Evolutionary conservation across 140 eudicot species (phyloP).

Genomic region (Oenanthe javanica): DNA sequence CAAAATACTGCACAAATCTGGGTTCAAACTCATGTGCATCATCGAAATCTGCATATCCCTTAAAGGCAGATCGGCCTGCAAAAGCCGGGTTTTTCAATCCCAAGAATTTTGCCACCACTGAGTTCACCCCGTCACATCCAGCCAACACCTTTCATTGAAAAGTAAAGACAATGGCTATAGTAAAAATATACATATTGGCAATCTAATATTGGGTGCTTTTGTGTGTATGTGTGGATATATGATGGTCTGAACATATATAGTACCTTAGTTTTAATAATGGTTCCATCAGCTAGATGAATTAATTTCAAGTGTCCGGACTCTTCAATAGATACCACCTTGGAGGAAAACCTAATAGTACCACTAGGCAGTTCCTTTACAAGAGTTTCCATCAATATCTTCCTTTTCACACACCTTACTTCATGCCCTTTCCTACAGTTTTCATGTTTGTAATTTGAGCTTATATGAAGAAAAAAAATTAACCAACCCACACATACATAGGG

Average conservation of each 20-base stretch:
- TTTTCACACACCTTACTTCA: conserved; percentile 33
- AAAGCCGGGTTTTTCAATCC: conserved; percentile 26
- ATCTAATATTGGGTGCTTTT: neutral
- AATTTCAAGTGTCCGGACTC: conserved; percentile 20
- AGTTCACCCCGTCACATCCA: conserved; percentile 49
- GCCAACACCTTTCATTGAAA: conserved; percentile 26
- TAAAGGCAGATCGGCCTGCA: conserved; percentile 25
- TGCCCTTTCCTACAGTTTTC: conserved; percentile 21
- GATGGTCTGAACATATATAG: neutral
- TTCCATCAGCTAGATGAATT: conserved; percentile 41
- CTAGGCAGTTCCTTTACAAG: conserved; percentile 31
- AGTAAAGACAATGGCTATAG: neutral
- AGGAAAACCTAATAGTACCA: conserved; percentile 34
- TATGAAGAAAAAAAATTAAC: neutral
- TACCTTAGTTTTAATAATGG: conserved; percentile 29
- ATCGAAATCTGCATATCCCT: conserved; percentile 25
- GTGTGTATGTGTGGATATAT: neutral
- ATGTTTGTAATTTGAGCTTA: neutral
- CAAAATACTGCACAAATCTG: conserved; percentile 20
- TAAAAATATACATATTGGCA: neutral
- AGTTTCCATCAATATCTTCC: conserved; percentile 29
- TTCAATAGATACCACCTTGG: conserved; percentile 36
- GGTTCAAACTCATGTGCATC: conserved; percentile 26
- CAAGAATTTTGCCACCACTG: conserved; percentile 33
- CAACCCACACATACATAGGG: neutral